phyloP scores from a whole-genome alignment of 805 yeast genomes.

The Nakazawaea wickerhamii region DNA sequence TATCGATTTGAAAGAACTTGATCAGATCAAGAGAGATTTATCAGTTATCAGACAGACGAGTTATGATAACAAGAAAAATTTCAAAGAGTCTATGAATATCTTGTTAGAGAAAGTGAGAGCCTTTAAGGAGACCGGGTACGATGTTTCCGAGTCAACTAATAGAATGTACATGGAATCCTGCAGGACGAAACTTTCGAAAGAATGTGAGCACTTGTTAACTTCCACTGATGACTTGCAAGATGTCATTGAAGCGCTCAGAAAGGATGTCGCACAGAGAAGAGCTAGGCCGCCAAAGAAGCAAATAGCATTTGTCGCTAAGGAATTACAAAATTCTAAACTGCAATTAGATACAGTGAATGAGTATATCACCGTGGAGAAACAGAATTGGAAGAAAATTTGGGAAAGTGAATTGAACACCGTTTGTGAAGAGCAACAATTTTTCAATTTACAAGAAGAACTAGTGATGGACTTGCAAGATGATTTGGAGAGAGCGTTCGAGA shows the following conservation, averaged over 20 bases:
- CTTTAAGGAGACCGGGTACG: slow-evolving; percentile 46
- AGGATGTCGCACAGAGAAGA: slow-evolving; percentile 90
- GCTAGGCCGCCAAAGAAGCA: slow-evolving; percentile 76
- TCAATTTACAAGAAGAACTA: slow-evolving; percentile 84
- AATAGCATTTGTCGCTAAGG: slow-evolving; percentile 57
- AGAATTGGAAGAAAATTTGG: slow-evolving; percentile 89
- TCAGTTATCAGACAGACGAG: slow-evolving; percentile 55
- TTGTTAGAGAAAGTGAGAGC: slow-evolving; percentile 41
- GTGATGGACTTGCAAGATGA: slow-evolving; percentile 77
- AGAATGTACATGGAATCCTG: slow-evolving; percentile 71
- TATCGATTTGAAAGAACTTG: slow-evolving; percentile 26
- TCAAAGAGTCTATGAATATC: slow-evolving; percentile 37
- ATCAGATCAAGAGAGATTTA: slow-evolving; percentile 52
- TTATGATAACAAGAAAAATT: slow-evolving; percentile 32
- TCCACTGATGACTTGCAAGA: slow-evolving; percentile 91
- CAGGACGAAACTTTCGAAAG: slow-evolving; percentile 65
- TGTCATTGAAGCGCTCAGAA: slow-evolving; percentile 77
- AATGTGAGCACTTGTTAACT: slow-evolving; percentile 68
- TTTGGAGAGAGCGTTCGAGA: slow-evolving; percentile 71
- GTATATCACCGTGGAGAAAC: slow-evolving; percentile 65
- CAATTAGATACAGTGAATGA: slow-evolving; percentile 49
- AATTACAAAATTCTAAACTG: slow-evolving; percentile 51
- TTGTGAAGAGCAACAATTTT: slow-evolving; percentile 90
- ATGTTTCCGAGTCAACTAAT: slow-evolving; percentile 27
- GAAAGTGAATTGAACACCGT: slow-evolving; percentile 84